Evolutionary conservation across 108 stramenopile species (phyloP), one percentile per base, ranked within the genome.

Genomic region (Tribonema minus): DNA sequence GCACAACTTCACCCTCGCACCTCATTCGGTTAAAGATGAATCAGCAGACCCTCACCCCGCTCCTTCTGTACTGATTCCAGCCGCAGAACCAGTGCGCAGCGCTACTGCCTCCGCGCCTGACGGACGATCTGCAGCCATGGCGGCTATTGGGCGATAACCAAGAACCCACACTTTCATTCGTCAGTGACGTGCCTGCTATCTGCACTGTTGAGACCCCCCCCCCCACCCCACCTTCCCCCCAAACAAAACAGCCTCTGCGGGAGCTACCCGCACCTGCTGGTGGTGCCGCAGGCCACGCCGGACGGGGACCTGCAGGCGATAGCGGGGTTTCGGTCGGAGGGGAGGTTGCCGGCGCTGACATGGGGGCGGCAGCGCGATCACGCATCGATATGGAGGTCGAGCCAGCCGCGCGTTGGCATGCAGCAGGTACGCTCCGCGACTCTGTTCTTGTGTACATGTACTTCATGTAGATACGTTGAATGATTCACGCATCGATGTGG

Each of bases 321-420:
- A 5, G 76, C 76, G 1, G 83, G 87, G 27, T 96, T 95, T 80
- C 90, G 97, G 25, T 86, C 86, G 31, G 95, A 91, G 76, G 89
- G 91, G 58, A 91, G 97, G 15, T 61, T 96, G 58, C 94, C 94
- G 0, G 87, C 88, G n/a, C 73, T 98, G 78, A 90, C 92, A 32
- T 98, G 94, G 94, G 90, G 90, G 7, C 82, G 77, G 69, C 80
- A 86, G 37, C 31, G 36, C 1, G 77, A 68, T 37, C 91, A 63
- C 4, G 92, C 92, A 2, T 88, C 89, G 59, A 89, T 99, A 38
- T 97, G 96, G 96, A 77, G 99, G 64, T 89, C 87, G 39, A 86
- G 93, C 34, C 99, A 99, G 74, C 99, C 99, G 0, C n/a, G n/a
- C n/a, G n/a, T n/a, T n/a, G n/a, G n/a, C n/a, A n/a, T n/a, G n/a